phyloP scores from a whole-genome alignment of 208 protist species.

The Trypanosoma lewisi region DNA sequence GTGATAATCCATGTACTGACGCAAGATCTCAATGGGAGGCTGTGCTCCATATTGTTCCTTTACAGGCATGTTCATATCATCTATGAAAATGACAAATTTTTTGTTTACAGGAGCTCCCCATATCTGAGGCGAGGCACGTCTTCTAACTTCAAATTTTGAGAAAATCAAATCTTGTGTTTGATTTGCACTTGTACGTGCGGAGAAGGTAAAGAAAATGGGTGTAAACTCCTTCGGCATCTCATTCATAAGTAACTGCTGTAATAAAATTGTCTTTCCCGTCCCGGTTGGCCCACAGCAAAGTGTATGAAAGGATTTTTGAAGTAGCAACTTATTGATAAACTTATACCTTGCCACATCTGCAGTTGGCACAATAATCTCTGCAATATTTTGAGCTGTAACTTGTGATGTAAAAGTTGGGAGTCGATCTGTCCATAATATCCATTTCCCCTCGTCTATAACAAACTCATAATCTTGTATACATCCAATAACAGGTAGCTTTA shows the following conservation, averaged over 20 bases:
- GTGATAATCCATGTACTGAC: constrained; percentile 98
- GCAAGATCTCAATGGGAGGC: constrained; percentile 97
- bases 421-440: constrained; percentile 94
- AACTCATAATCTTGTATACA: constrained; percentile 96
- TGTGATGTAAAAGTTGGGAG: constrained; percentile 76
- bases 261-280: constrained; percentile 97
- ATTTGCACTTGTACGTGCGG: constrained; percentile 96
- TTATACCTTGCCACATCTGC: constrained; percentile 96
- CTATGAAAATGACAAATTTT: constrained; percentile 96
- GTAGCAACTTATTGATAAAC: constrained; percentile 91
- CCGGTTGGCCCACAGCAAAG: constrained; percentile 97
- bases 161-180: constrained; percentile 98
- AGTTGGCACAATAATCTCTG: constrained; percentile 97
- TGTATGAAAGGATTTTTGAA: constrained; percentile 89
- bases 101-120: constrained; percentile 97
- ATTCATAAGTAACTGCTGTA: constrained; percentile 93
- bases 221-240: constrained; percentile 94
- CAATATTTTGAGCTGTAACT: constrained; percentile 89
- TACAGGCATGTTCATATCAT: constrained; percentile 99
- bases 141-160: constrained; percentile 95
- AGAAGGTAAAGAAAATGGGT: constrained; percentile 97
- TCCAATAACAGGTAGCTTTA: constrained; percentile 89
- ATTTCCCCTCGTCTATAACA: constrained; percentile 83
- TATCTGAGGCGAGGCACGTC: constrained; percentile 92
- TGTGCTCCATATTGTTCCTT: constrained; percentile 98